phyloP scores from a whole-genome alignment of 73 alveolate species.

The Paramecium octaurelia region DNA sequence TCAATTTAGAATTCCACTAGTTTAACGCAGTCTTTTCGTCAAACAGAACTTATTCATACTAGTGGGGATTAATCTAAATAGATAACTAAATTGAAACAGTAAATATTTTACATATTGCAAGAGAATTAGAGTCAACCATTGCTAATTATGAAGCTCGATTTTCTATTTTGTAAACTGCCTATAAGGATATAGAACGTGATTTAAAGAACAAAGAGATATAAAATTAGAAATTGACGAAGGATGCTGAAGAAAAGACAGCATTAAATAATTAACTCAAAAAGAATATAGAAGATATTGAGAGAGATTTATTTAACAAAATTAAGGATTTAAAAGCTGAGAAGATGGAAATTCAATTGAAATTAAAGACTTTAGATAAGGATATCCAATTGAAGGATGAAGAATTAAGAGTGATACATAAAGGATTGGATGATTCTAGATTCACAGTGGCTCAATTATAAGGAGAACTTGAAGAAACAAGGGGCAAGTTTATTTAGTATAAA shows the following conservation, averaged over 20 bases:
- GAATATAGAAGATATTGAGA: neutral
- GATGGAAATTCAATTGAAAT: neutral
- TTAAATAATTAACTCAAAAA: neutral
- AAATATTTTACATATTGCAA: neutral
- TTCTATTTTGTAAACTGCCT: neutral
- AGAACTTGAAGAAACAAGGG: constrained; percentile 30
- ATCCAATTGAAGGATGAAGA: constrained; percentile 1
- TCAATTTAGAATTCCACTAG: neutral
- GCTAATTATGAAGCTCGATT: constrained; percentile 25
- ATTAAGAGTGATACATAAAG: neutral
- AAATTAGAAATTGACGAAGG: neutral
- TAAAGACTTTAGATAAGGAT: neutral
- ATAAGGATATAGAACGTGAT: constrained; percentile 17
- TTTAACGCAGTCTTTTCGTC: neutral
- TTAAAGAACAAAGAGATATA: neutral
- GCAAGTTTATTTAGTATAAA: neutral
- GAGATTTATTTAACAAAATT: neutral
- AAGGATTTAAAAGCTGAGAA: neutral
- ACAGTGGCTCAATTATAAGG: neutral
- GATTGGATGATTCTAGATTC: neutral
- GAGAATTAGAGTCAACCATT: neutral
- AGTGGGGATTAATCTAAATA: neutral
- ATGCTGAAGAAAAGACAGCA: neutral
- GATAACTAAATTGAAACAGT: neutral
- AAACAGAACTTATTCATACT: neutral